Conservation (phyloP, 2,329 filamentous ascomycete genomes). For the Bipolaris sorokiniana region DNA sequence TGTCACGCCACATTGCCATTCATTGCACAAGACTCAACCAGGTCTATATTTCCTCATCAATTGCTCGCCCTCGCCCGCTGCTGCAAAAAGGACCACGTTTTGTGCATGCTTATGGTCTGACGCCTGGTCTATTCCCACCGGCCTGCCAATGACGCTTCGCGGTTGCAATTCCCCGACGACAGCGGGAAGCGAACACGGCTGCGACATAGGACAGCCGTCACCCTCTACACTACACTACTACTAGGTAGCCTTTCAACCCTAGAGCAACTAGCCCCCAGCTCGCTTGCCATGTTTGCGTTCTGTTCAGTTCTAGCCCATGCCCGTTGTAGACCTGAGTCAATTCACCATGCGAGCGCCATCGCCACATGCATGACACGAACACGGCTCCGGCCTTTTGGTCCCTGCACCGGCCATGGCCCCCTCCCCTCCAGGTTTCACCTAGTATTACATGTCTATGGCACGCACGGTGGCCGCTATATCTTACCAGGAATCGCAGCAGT, state of each 20-base stretch:
- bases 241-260: too few relatives aligned
- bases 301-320: conserved; percentile 1
- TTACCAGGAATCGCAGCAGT: conserved; percentile 1
- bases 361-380: conserved; percentile 15
- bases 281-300: background rate
- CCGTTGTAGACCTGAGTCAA: background rate
- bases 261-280: background rate
- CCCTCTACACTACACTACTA: too few relatives aligned
- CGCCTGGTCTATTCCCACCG: too few relatives aligned
- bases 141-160: too few relatives aligned
- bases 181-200: too few relatives aligned
- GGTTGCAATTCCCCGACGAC: too few relatives aligned
- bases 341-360: background rate
- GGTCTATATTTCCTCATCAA: background rate
- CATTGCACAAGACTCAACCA: background rate
- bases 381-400: background rate
- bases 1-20: background rate
- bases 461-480: conserved; percentile 5
- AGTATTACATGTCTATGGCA: background rate
- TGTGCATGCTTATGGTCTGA: too few relatives aligned
- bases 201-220: too few relatives aligned
- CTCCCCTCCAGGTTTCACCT: background rate
- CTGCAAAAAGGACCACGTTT: background rate
- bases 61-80: background rate
- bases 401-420: conserved; percentile 1